A percentile compares a stretch with the other conserved stretches of the same genome.
Evolutionary conservation across 2,329 filamentous ascomycete species (phyloP).

Genomic region (Exserohilum rostratum): DNA sequence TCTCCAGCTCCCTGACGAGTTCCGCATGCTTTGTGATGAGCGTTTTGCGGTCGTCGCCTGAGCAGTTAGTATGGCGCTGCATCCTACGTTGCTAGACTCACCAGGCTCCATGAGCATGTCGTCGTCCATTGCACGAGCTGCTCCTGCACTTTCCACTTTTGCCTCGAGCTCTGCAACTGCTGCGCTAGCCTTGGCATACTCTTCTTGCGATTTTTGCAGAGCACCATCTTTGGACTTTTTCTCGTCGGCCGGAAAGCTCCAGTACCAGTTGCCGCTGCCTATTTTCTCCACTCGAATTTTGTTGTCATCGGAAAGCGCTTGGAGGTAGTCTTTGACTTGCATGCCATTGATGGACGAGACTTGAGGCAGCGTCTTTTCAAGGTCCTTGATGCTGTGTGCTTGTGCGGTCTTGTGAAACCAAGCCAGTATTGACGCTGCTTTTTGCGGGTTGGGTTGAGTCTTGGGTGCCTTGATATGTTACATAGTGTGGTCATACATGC

Average conservation of each 20-base stretch:
- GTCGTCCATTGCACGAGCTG: conserved; percentile 49
- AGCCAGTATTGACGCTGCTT: conserved; percentile 63
- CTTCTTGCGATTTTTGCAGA: conserved; percentile 46
- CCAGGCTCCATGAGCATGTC: conserved; percentile 43
- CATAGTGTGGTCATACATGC: conserved; percentile 9
- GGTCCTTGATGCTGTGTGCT: conserved; percentile 70
- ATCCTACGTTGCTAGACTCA: conserved; percentile 9
- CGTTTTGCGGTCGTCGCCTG: conserved; percentile 46
- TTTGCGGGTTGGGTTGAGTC: conserved; percentile 61
- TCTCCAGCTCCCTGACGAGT: conserved; percentile 46
- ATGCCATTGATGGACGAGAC: conserved; percentile 69
- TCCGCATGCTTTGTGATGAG: conserved; percentile 45
- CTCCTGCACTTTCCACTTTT: conserved; percentile 49
- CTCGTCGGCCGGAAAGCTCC: conserved; percentile 68
- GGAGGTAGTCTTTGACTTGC: conserved; percentile 71
- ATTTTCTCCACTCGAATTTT: conserved; percentile 72
- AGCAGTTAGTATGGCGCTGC: neutral
- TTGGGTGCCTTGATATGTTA: conserved; percentile 57
- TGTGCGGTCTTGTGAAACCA: conserved; percentile 66
- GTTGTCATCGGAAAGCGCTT: conserved; percentile 65
- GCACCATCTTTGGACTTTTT: conserved; percentile 53
- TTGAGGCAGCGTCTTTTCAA: conserved; percentile 67
- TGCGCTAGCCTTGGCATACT: conserved; percentile 46
- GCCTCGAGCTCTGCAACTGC: conserved; percentile 47
- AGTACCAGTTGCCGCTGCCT: conserved; percentile 74